Evolutionary conservation across 257 asterid genomes (phyloP).

Genomic region (Solanum chmielewskii): DNA sequence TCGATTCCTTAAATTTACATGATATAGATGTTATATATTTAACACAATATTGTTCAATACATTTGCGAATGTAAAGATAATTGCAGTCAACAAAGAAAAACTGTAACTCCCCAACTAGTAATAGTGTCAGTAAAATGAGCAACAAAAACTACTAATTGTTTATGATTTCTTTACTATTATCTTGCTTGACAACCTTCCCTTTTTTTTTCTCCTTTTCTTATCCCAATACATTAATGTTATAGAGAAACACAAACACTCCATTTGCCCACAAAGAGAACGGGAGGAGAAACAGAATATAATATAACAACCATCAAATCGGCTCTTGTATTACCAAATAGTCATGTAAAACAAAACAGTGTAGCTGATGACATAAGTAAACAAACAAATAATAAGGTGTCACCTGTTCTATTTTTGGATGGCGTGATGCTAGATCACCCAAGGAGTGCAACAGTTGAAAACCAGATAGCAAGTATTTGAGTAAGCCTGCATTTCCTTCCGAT

Average conservation of each 20-base stretch:
- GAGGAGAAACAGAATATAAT: background rate
- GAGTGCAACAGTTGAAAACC: slow-evolving; percentile 83
- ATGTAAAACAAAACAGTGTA: background rate
- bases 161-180: background rate
- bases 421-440: slow-evolving; percentile 81
- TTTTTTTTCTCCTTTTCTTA: background rate
- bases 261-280: background rate
- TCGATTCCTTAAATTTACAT: background rate
- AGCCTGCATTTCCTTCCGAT: slow-evolving; percentile 58
- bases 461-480: slow-evolving; percentile 75
- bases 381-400: slow-evolving; percentile 11
- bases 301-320: background rate
- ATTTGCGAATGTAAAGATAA: background rate
- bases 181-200: background rate
- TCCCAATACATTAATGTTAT: background rate
- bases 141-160: background rate
- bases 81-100: background rate
- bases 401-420: slow-evolving; percentile 84
- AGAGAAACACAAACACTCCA: background rate
- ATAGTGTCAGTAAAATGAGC: background rate
- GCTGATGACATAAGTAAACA: background rate
- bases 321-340: background rate
- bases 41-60: background rate
- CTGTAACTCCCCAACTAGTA: background rate
- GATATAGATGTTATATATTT: background rate